A percentile compares a stretch with the other conserved stretches of the same genome.
Evolutionary conservation across 768 basidiomycete genomes (phyloP).

Genomic region (Galerina sulciceps): DNA sequence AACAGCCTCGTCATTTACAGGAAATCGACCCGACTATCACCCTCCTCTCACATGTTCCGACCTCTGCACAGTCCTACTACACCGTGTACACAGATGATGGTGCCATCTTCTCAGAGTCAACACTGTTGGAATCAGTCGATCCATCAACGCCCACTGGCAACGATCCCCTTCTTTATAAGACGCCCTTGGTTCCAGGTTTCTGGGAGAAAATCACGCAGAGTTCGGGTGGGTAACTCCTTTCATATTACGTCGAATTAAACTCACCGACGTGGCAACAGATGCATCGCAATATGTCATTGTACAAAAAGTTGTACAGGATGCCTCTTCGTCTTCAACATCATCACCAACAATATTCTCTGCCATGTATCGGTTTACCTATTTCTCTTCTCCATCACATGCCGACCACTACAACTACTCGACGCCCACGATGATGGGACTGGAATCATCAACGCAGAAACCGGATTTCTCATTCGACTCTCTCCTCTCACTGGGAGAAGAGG

Average conservation of each 20-base stretch:
- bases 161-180: conserved; percentile 56
- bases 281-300: conserved; percentile 68
- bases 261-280: conserved; percentile 43
- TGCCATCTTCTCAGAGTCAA: conserved; percentile 56
- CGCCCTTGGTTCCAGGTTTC: conserved; percentile 63
- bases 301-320: conserved; percentile 58
- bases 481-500: conserved; percentile 23
- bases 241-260: conserved; percentile 1
- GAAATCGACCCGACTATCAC: conserved; percentile 73
- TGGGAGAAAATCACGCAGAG: conserved; percentile 65
- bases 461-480: conserved; percentile 22
- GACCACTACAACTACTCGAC: conserved; percentile 3
- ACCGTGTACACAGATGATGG: conserved; percentile 54
- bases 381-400: conserved; percentile 15
- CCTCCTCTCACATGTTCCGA: conserved; percentile 51
- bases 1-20: conserved; percentile 54
- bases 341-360: conserved; percentile 54
- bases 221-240: conserved; percentile 44
- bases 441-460: conserved; percentile 10
- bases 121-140: conserved; percentile 35
- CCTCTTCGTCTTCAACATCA: conserved; percentile 27
- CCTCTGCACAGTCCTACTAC: conserved; percentile 59
- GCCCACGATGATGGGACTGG: conserved; percentile 11
- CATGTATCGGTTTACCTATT: conserved; percentile 59
- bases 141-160: conserved; percentile 25